These are phyloP conservation scores for Oryza glaberrima DNA, from an alignment of 176 grass and related monocot genomes.

Conservation along the genomic window DNA sequence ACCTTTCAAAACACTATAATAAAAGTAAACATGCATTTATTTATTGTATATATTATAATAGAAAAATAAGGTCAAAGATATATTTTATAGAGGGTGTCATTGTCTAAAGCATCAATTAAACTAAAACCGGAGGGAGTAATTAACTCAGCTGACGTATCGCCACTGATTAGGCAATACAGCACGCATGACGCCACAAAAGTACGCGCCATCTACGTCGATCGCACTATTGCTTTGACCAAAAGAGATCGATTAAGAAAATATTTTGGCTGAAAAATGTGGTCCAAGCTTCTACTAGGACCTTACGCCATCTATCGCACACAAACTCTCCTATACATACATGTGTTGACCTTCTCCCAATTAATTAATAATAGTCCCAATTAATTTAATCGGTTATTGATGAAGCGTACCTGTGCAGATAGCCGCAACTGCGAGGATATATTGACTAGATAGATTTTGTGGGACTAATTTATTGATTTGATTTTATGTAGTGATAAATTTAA, in stretches of 20 bases:
- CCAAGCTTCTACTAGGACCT: neutral
- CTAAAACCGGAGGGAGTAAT: too few species aligned
- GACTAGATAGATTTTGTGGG: neutral
- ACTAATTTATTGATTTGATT: neutral
- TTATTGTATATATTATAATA: too few species aligned
- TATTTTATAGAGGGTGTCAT: too few species aligned
- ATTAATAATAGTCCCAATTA: neutral
- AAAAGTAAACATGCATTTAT: too few species aligned
- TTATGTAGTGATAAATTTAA: neutral
- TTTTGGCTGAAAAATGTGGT: conserved; percentile 26
- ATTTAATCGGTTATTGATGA: neutral
- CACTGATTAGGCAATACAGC: neutral
- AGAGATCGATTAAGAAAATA: neutral
- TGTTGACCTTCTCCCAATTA: neutral
- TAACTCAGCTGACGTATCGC: neutral
- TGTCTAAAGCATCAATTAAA: too few species aligned
- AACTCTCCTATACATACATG: neutral
- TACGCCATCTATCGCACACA: neutral
- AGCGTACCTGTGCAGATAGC: neutral
- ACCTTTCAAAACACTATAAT: too few species aligned
- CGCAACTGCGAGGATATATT: neutral
- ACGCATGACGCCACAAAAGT: neutral
- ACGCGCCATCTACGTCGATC: neutral
- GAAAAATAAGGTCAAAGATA: too few species aligned
- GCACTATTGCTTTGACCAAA: neutral